These are phyloP conservation scores for Mycena metata DNA, from an alignment of 768 basidiomycete genomes.

Conservation along the genomic window DNA sequence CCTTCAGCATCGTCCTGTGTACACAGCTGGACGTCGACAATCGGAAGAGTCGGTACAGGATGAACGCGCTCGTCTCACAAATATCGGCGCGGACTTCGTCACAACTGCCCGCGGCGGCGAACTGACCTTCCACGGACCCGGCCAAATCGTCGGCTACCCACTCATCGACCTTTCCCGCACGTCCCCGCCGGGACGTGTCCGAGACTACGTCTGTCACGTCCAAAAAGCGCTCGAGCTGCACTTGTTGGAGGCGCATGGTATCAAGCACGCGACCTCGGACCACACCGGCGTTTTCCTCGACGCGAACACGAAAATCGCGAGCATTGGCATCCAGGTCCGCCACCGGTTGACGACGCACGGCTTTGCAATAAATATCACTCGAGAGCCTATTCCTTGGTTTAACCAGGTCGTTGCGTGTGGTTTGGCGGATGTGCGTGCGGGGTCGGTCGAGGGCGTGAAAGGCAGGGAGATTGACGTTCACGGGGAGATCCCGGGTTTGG, in stretches of 20 bases:
- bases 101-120: constrained; percentile 89
- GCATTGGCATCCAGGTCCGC: constrained; percentile 96
- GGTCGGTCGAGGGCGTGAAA: constrained; percentile 68
- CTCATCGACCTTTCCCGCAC: constrained; percentile 90
- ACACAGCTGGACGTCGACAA: constrained; percentile 94
- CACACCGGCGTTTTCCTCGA: constrained; percentile 94
- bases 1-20: constrained; percentile 93
- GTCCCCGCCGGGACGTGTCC: constrained; percentile 76
- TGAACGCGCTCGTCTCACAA: constrained; percentile 74
- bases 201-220: constrained; percentile 88
- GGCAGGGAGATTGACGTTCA: constrained; percentile 56
- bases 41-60: constrained; percentile 66
- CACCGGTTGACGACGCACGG: constrained; percentile 96
- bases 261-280: constrained; percentile 71
- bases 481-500: constrained; percentile 66
- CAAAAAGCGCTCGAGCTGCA: constrained; percentile 79
- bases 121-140: constrained; percentile 97
- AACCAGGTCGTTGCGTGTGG: constrained; percentile 92
- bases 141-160: constrained; percentile 96
- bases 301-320: constrained; percentile 86
- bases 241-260: constrained; percentile 70
- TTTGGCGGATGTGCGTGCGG: constrained; percentile 84
- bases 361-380: constrained; percentile 91
- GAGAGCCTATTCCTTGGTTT: constrained; percentile 89
- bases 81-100: constrained; percentile 90